Base-by-base conservation (phyloP, 2,329 filamentous ascomycete genomes). In the Penicillium sp. region DNA sequence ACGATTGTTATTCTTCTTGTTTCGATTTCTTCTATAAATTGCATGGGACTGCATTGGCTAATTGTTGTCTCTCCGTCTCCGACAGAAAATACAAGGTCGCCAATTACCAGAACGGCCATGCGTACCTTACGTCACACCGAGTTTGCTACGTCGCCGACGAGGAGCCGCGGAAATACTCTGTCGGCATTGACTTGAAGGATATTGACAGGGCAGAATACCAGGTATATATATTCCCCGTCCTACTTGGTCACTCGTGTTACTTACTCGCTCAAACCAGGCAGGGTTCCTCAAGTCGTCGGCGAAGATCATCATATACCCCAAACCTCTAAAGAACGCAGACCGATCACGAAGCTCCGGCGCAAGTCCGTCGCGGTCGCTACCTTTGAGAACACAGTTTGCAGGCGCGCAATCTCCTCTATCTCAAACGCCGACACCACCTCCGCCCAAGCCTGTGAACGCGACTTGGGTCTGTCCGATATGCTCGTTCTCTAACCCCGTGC, bases 391-490 rank as follows among this genome's bases (percentile, higher is more conserved):
- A 73, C 83, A 50, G 78, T 62, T 69, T 9, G 64, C 54, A 8
- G 67, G 74, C 23, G 64, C 75, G 55, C 73, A 71, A 23, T 76
- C 75, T 38, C 70, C 74, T 17, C 61, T 69, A 23, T 70, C 73
- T 41, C 70, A 73, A 51, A 64, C 73, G 0, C 73, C 72, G 15
- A 70, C 78, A 63, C 67, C 73, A 13, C 66, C 75, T 2, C 67
- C 78, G 23, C 70, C 77, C 3, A 74, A 70, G 67, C 79, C 68
- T 60, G 78, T 79, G 53, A 67, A 86, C 63, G 92, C 91, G 6
- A 97, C 93, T 4, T 98, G 94, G 94, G 89, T 98, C 21, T 98
- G 94, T 79, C 90, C 91, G 1, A 98, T 98, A 71, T 98, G 94
- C 82, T 94, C 91, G 68, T 96, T 96, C 73, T 94, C 93, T 9